These are phyloP conservation scores for Nemania serpens DNA, from an alignment of 2,329 filamentous ascomycete genomes.

Conservation along the genomic window DNA sequence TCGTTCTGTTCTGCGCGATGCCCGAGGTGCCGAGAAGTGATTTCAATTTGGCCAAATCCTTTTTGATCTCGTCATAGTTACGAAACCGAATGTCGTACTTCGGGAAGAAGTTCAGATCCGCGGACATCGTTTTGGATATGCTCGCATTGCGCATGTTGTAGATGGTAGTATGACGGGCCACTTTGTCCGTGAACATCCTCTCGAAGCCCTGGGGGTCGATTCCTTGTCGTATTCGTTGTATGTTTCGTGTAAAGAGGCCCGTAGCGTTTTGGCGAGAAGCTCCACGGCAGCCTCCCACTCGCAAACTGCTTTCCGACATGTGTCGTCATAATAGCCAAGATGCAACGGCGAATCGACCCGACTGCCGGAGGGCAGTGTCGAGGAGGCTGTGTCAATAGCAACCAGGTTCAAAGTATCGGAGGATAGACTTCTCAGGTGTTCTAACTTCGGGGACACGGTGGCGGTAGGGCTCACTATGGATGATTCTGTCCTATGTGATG, in stretches of 20 bases:
- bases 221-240: slow-evolving; percentile 53
- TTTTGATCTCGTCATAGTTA: slow-evolving; percentile 51
- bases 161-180: slow-evolving; percentile 49
- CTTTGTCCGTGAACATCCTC: slow-evolving; percentile 48
- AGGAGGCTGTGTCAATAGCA: slow-evolving; percentile 21
- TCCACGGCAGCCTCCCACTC: slow-evolving; percentile 53
- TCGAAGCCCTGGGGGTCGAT: slow-evolving; percentile 50
- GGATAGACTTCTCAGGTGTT: slow-evolving; percentile 3
- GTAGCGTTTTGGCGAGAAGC: slow-evolving; percentile 47
- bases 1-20: slow-evolving; percentile 45
- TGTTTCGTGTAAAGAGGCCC: slow-evolving; percentile 48
- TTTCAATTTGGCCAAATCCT: slow-evolving; percentile 47
- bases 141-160: slow-evolving; percentile 53
- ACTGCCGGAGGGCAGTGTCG: slow-evolving; percentile 29
- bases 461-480: slow-evolving; percentile 22
- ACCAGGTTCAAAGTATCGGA: slow-evolving; percentile 13
- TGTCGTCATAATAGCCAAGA: slow-evolving; percentile 23
- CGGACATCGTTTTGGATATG: slow-evolving; percentile 49
- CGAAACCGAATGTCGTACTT: slow-evolving; percentile 54
- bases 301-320: slow-evolving; percentile 46
- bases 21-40: slow-evolving; percentile 50
- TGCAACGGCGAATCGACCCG: slow-evolving; percentile 4
- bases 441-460: not conserved
- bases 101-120: slow-evolving; percentile 50
- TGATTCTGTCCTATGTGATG: slow-evolving; percentile 8